phyloP scores from a whole-genome alignment of 192 early-diverging fungal species.

The Coemansia sp. region DNA sequence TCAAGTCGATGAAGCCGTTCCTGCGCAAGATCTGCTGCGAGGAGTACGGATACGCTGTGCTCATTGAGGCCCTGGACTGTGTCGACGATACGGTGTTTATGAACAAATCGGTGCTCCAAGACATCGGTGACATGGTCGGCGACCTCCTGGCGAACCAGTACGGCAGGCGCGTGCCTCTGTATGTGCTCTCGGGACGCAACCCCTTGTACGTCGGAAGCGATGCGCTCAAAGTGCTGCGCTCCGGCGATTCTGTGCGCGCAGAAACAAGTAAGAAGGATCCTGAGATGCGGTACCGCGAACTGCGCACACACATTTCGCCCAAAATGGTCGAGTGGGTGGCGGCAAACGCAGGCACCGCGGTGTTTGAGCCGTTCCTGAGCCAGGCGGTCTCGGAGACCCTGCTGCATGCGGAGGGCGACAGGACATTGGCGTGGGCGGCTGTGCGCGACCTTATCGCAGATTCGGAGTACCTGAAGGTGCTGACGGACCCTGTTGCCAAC shows the following conservation, averaged over 20 bases:
- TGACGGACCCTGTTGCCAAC: slow-evolving; percentile 38
- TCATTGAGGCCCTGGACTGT: slow-evolving; percentile 80
- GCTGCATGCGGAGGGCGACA: slow-evolving; percentile 59
- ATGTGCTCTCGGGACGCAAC: slow-evolving; percentile 75
- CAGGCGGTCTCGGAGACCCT: slow-evolving; percentile 73
- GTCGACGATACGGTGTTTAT: slow-evolving; percentile 92
- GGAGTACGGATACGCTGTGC: slow-evolving; percentile 85
- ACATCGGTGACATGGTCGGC: slow-evolving; percentile 33
- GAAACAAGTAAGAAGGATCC: slow-evolving; percentile 90
- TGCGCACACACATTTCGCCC: slow-evolving; percentile 64
- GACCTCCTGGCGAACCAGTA: slow-evolving; percentile 73
- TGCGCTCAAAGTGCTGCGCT: slow-evolving; percentile 67
- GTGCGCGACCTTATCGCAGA: slow-evolving; percentile 28
- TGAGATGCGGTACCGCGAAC: slow-evolving; percentile 61
- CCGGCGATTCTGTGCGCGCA: slow-evolving; percentile 65
- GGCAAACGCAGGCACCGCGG: slow-evolving; percentile 56
- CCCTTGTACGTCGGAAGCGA: slow-evolving; percentile 70
- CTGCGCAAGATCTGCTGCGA: slow-evolving; percentile 79
- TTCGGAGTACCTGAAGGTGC: slow-evolving; percentile 19
- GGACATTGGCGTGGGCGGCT: slow-evolving; percentile 23
- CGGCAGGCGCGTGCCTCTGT: slow-evolving; percentile 79
- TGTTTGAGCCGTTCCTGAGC: slow-evolving; percentile 66
- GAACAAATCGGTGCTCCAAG: slow-evolving; percentile 70
- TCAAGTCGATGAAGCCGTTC: slow-evolving; percentile 82
- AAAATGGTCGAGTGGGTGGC: slow-evolving; percentile 61